Evolutionary conservation across 2,329 filamentous ascomycete genomes (phyloP), one percentile per base, ranked within the genome.

Genomic region (Pezicula carpinea): DNA sequence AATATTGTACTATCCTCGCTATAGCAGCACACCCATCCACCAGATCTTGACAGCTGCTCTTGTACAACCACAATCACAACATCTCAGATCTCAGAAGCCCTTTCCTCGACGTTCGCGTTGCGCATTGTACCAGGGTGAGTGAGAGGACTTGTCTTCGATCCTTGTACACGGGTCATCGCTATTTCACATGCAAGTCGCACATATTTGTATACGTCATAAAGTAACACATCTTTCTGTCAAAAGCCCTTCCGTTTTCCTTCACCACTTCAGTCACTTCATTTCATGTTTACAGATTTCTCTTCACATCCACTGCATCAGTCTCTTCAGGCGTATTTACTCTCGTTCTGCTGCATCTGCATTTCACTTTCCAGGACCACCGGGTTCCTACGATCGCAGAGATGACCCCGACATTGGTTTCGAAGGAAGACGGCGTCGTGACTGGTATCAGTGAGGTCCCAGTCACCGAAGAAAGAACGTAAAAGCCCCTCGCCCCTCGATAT

Each of bases 341-440:
- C 18, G 2, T 21, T 8, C 21, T 17, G 11, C 15, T 21, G 5
- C 17, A 5, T 38, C 3, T 38, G 8, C 21, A 19, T 13, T 21
- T 38, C 4, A 21, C 13, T 35, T 38, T 11, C 7, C 13, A 6
- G 11, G 5, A 13, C 13, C 15, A 17, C 15, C 35, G 18, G 13
- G 17, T 15, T 15, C 35, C 10, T 29, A 3, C 3, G 13, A 8
- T 13, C 13, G 5, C 4, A 11, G 15, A 23, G 10, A 54, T 54
- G 47, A 50, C 52, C 26, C 47, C 45, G 11, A 41, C 48, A 21
- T 44, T 39, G 31, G 42, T 39, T 17, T n/a, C n/a, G n/a, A 38
- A 44, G 23, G 43, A 45, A 44, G 35, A 53, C 39, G 48, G 34
- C 11, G 49, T 56, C 41, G 54, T 48, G 23, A 47, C 49, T 13